Base-by-base conservation (phyloP, 2,329 filamentous ascomycete genomes). In the Nakataea oryzae region DNA sequence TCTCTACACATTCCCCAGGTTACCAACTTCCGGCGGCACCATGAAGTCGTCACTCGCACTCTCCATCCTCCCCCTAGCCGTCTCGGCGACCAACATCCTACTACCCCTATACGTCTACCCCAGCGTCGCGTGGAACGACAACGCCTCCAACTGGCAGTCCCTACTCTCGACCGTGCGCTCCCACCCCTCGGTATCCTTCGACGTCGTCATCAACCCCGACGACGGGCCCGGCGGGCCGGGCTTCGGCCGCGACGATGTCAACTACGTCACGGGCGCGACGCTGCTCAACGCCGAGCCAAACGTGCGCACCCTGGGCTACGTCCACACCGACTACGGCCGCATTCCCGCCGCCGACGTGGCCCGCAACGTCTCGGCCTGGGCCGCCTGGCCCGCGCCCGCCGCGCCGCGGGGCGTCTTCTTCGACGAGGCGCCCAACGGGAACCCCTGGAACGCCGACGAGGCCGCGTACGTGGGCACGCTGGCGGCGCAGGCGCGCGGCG, bases 61-160 rank as follows among this genome's bases (percentile, higher is more conserved):
- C 30, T 34, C 21, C 30, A 26, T n/a, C 8, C 57, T 58, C 11
- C 34, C 28, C 28, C 57, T 34, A 4, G 58, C 32, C 13, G 60
- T 29, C 12, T 30, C 59, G 17, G 64, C 64, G 47, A 59, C 54
- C 34, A 63, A 65, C 58, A 63, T 67, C 54, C 61, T 67, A n/a
- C 59, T 67, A 17, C 66, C 66, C 5, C 57, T 67, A n/a, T 67
- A 67, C 64, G 61, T 65, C 30, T 67, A 67, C 55, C 66, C 66
- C 6, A 64, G 61, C 32, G 61, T 34, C 28, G 41, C 14, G 1
- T 60, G 41, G 24, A 63, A 63, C 54, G 60, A 54, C 7, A 62
- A 62, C 54, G 58, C 62, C 3, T 58, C 61, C 12, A 62, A 66
- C 59, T 67, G 66, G 66, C 62, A 62, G 26, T 64, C 66, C 3